Evolutionary conservation across 192 early-diverging fungal genomes (phyloP).

Genomic region (Phlyctochytrium planicorne): DNA sequence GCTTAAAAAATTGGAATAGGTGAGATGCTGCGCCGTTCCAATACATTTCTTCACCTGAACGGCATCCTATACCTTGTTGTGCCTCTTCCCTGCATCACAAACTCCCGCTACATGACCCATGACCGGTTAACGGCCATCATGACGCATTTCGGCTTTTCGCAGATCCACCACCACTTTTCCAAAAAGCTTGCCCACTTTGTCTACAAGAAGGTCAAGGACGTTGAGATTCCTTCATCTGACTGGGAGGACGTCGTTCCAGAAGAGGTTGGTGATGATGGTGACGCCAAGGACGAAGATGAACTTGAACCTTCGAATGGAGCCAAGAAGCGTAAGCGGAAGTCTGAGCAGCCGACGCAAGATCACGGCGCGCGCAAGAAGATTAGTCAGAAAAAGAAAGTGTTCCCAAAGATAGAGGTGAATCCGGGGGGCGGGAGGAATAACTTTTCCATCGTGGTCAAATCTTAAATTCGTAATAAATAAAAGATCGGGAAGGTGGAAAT

Average conservation of each 20-base stretch:
- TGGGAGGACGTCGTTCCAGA: neutral
- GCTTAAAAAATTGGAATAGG: slow-evolving; percentile 28
- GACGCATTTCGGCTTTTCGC: slow-evolving; percentile 60
- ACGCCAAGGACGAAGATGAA: slow-evolving; percentile 21
- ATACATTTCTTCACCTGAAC: slow-evolving; percentile 42
- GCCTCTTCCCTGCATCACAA: slow-evolving; percentile 77
- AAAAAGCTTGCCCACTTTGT: slow-evolving; percentile 81
- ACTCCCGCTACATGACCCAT: slow-evolving; percentile 83
- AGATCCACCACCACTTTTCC: slow-evolving; percentile 62
- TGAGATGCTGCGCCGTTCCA: slow-evolving; percentile 59
- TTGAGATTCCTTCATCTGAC: slow-evolving; percentile 17
- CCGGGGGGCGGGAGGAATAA: slow-evolving; percentile 70
- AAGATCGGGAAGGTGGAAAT: too few relatives aligned
- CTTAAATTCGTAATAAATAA: too few relatives aligned
- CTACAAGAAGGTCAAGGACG: slow-evolving; percentile 40
- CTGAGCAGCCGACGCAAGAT: too few relatives aligned
- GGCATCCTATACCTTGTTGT: slow-evolving; percentile 77
- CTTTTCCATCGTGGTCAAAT: slow-evolving; percentile 63
- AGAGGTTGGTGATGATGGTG: neutral
- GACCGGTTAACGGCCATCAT: slow-evolving; percentile 68
- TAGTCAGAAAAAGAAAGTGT: neutral
- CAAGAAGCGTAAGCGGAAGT: too few relatives aligned
- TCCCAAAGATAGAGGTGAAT: slow-evolving; percentile 64
- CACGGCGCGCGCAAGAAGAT: too few relatives aligned
- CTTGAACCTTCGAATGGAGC: too few relatives aligned